Evolutionary conservation across 192 early-diverging fungal species (phyloP).

Genomic region (Backusella westeae): DNA sequence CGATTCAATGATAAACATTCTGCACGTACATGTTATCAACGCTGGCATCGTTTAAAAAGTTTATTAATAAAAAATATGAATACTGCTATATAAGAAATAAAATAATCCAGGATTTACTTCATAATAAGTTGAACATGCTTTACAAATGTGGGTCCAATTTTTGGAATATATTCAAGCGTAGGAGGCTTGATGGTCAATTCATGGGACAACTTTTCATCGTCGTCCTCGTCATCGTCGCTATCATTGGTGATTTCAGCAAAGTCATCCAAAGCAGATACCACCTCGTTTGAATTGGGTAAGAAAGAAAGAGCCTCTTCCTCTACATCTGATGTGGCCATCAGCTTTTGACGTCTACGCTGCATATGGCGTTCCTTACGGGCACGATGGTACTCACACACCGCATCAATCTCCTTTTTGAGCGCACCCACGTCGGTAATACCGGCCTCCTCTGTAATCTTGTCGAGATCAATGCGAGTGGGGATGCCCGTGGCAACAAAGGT

Average conservation of each 20-base stretch:
- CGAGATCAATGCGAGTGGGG: constrained; percentile 25
- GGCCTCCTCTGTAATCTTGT: constrained; percentile 26
- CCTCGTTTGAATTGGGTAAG: not conserved
- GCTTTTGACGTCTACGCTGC: constrained; percentile 34
- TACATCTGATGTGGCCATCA: constrained; percentile 17
- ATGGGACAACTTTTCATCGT: not conserved
- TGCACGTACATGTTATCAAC: constrained; percentile 21
- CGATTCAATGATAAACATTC: constrained; percentile 26
- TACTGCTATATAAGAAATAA: not conserved
- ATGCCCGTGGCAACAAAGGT: constrained; percentile 42
- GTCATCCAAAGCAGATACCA: constrained; percentile 33
- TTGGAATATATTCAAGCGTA: constrained; percentile 22
- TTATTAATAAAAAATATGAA: constrained; percentile 18
- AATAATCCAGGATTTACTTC: not conserved
- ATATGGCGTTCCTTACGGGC: constrained; percentile 36
- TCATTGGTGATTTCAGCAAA: constrained; percentile 39
- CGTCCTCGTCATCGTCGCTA: not conserved
- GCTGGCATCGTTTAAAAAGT: constrained; percentile 25
- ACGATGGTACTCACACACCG: constrained; percentile 25
- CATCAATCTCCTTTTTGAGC: constrained; percentile 35
- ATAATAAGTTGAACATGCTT: constrained; percentile 2
- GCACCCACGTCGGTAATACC: constrained; percentile 20
- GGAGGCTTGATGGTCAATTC: constrained; percentile 17
- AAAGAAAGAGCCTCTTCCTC: not conserved
- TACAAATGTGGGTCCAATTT: constrained; percentile 25